These are phyloP conservation scores for Marchantia paleacea DNA, from an alignment of 225 moss, liverwort and hornwort genomes.

Conservation along the genomic window DNA sequence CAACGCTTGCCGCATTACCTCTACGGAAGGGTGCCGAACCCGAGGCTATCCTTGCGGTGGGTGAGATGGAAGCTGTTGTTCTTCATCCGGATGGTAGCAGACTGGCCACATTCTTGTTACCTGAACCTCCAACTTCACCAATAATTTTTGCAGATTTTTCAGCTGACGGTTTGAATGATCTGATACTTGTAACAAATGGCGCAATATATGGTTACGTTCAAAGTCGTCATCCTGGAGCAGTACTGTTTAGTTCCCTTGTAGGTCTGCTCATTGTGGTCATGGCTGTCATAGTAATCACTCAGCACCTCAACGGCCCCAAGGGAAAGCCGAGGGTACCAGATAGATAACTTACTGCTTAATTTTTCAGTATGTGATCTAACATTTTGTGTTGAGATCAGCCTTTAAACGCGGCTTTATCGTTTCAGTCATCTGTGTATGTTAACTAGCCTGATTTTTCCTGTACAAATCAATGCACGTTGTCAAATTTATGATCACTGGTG, in stretches of 20 bases:
- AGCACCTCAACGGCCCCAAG: constrained; percentile 66
- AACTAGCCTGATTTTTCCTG: neutral
- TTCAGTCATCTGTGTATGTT: neutral
- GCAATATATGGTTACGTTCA: constrained; percentile 76
- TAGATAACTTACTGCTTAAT: neutral
- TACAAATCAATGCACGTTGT: neutral
- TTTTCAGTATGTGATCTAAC: neutral
- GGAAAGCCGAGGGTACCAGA: constrained; percentile 68
- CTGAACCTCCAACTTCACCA: constrained; percentile 53
- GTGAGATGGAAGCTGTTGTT: constrained; percentile 70
- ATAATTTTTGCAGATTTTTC: constrained; percentile 65
- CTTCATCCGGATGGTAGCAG: constrained; percentile 76
- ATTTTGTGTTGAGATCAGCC: constrained; percentile 6
- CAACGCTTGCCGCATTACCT: constrained; percentile 61
- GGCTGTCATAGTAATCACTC: constrained; percentile 72
- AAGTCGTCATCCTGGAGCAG: constrained; percentile 82
- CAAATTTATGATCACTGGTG: neutral
- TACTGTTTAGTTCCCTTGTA: constrained; percentile 76
- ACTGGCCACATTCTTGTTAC: constrained; percentile 52
- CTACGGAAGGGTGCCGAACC: constrained; percentile 47
- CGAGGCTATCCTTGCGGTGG: constrained; percentile 76
- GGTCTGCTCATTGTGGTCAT: constrained; percentile 78
- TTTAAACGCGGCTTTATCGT: neutral
- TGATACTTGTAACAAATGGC: constrained; percentile 60
- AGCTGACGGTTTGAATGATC: constrained; percentile 75